These are phyloP conservation scores for Rubroshorea leprosula DNA, from an alignment of 345 rosid species.

Conservation along the genomic window DNA sequence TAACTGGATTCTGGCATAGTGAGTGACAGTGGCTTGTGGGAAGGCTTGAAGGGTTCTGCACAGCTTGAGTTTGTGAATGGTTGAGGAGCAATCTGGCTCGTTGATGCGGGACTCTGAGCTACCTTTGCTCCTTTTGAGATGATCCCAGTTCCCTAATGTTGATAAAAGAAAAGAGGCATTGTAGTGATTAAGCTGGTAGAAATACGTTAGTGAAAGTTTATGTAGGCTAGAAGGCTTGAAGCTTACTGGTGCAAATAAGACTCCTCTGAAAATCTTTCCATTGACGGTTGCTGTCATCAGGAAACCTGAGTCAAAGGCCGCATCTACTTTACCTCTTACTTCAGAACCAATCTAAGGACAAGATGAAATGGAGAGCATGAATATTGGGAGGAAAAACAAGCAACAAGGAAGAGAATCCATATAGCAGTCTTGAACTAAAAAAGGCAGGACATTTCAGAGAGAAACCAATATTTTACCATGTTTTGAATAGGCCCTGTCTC, in stretches of 20 bases:
- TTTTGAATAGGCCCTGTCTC: slow-evolving; percentile 30
- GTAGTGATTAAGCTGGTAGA: background rate
- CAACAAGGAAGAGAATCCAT: background rate
- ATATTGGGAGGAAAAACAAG: background rate
- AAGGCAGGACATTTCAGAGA: background rate
- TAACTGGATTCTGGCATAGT: slow-evolving; percentile 18
- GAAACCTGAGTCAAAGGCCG: slow-evolving; percentile 65
- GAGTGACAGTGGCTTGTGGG: slow-evolving; percentile 15
- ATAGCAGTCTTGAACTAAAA: background rate
- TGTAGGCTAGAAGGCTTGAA: background rate
- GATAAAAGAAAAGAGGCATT: background rate
- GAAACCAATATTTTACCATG: slow-evolving; percentile 32
- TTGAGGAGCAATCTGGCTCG: slow-evolving; percentile 23
- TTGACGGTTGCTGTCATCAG: slow-evolving; percentile 57
- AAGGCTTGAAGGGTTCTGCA: slow-evolving; percentile 18
- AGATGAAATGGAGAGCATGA: background rate
- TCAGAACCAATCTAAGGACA: slow-evolving; percentile 55
- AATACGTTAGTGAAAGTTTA: background rate
- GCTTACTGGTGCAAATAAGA: slow-evolving; percentile 63
- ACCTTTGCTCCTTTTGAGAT: slow-evolving; percentile 19
- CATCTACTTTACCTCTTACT: slow-evolving; percentile 62
- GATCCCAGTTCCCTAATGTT: slow-evolving; percentile 28
- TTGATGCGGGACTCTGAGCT: slow-evolving; percentile 24
- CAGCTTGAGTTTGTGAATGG: slow-evolving; percentile 15
- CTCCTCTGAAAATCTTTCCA: slow-evolving; percentile 65